Evolutionary conservation across 345 rosid species (phyloP).

Genomic region (Tarenaya hassleriana): DNA sequence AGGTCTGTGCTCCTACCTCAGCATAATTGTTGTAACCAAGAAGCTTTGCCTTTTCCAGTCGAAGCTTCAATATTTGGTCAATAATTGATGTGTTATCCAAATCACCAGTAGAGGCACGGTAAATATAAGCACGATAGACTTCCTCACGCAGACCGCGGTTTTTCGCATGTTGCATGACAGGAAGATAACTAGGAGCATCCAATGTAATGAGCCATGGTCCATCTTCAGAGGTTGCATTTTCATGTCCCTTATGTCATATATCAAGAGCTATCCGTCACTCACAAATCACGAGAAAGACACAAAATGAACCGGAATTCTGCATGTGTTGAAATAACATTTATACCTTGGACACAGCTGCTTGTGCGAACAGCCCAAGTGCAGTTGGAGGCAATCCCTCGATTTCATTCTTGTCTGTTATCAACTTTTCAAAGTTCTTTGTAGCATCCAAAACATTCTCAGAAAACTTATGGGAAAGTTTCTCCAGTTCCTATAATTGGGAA

Average conservation of each 20-base stretch:
- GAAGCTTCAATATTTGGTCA: slow-evolving; percentile 68
- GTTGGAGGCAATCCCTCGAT: slow-evolving; percentile 91
- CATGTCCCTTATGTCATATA: slow-evolving; percentile 52
- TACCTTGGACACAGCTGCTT: slow-evolving; percentile 86
- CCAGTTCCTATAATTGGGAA: slow-evolving; percentile 54
- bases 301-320: slow-evolving; percentile 3
- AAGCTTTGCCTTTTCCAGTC: slow-evolving; percentile 74
- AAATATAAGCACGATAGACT: slow-evolving; percentile 57
- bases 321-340: slow-evolving; percentile 8
- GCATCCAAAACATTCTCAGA: slow-evolving; percentile 85
- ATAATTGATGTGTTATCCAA: slow-evolving; percentile 66
- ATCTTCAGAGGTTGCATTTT: slow-evolving; percentile 68
- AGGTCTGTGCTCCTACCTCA: slow-evolving; percentile 47
- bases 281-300: neutral
- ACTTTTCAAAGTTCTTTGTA: slow-evolving; percentile 82
- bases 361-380: slow-evolving; percentile 84
- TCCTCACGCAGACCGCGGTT: slow-evolving; percentile 82
- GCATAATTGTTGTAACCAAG: slow-evolving; percentile 75
- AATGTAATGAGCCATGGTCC: slow-evolving; percentile 89
- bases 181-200: slow-evolving; percentile 70
- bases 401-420: slow-evolving; percentile 69
- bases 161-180: slow-evolving; percentile 84
- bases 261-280: slow-evolving; percentile 9
- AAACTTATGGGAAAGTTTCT: slow-evolving; percentile 70
- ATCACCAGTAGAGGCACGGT: slow-evolving; percentile 77